Percentiles rank a stretch among this genome's conserved stretches.
Conservation (phyloP, 495 filamentous ascomycete genomes). For the Xylaria flabelliformis region DNA sequence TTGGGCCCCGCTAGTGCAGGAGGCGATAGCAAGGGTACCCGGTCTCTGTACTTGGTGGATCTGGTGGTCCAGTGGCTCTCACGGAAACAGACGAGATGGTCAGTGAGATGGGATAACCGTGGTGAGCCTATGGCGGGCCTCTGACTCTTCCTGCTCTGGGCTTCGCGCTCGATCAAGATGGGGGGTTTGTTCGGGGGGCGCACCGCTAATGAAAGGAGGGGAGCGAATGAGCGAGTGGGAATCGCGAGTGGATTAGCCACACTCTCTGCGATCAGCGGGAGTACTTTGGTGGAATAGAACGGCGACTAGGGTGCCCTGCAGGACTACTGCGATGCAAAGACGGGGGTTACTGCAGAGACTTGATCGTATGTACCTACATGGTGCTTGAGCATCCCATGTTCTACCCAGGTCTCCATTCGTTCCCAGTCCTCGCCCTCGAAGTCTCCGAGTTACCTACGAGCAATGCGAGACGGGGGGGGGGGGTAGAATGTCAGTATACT, state of each 20-base stretch:
- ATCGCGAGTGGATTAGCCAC: conserved; percentile 13
- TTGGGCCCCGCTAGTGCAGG: conserved; percentile 27
- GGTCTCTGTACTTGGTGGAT: conserved; percentile 1
- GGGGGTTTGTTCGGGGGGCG: conserved; percentile 16
- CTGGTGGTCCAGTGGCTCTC: conserved; percentile 19
- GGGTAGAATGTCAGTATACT: background rate
- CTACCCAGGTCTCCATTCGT: no score
- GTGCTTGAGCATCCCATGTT: conserved; percentile 16
- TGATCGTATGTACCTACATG: conserved; percentile 27
- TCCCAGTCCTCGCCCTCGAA: background rate
- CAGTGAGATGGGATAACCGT: conserved; percentile 16
- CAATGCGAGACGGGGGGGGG: background rate
- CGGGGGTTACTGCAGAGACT: conserved; percentile 26
- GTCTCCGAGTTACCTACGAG: conserved; percentile 17
- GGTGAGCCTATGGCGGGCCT: conserved; percentile 17
- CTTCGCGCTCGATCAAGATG: conserved; percentile 23
- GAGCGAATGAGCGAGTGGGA: conserved; percentile 19
- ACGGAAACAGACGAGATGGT: conserved; percentile 20
- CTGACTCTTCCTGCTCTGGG: conserved; percentile 9
- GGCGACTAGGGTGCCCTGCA: conserved; percentile 27
- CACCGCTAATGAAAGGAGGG: conserved; percentile 20
- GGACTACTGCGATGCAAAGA: conserved; percentile 28
- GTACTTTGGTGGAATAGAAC: conserved; percentile 24
- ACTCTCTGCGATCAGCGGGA: conserved; percentile 21
- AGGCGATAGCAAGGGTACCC: conserved; percentile 25